phyloP scores from a whole-genome alignment of 2,329 filamentous ascomycete genomes.

The Cladosporium colombiae region DNA sequence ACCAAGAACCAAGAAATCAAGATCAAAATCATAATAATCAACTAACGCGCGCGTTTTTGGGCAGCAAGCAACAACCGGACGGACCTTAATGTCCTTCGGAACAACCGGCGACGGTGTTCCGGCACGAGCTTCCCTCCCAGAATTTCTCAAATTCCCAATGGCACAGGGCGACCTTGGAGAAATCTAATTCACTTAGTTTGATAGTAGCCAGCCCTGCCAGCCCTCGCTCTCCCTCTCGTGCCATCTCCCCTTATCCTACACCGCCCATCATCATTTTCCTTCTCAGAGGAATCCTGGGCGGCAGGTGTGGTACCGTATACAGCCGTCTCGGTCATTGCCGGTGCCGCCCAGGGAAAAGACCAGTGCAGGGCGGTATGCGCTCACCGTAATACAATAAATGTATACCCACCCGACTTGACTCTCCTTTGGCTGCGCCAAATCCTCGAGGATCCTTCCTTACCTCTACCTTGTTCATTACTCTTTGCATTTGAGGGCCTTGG shows the following conservation, averaged over 20 bases:
- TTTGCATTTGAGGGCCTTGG: not conserved
- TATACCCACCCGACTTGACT: conserved; percentile 1
- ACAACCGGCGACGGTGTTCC: not conserved
- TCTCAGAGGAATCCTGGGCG: not conserved
- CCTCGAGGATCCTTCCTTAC: not conserved
- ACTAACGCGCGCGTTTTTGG: not conserved
- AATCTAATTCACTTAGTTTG: conserved; percentile 5
- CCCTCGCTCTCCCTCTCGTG: not conserved
- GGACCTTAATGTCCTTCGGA: conserved; percentile 2
- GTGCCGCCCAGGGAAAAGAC: not conserved
- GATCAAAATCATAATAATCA: not conserved
- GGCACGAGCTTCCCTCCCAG: conserved; percentile 5
- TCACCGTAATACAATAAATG: conserved; percentile 15
- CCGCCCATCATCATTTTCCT: conserved; percentile 3
- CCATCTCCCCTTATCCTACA: conserved; percentile 4
- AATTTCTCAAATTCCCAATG: not conserved
- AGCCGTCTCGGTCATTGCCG: conserved; percentile 9
- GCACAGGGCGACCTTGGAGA: not conserved
- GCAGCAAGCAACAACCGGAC: not conserved
- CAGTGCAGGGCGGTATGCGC: conserved; percentile 15
- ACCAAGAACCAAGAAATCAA: not conserved
- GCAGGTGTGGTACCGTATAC: conserved; percentile 2
- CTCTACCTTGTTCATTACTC: not conserved
- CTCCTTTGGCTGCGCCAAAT: not conserved
- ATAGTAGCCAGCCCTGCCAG: not conserved